Evolutionary conservation across 306 rosid genomes (phyloP), one percentile per base, ranked within the genome.

Genomic region (Cicer chorassanicum): DNA sequence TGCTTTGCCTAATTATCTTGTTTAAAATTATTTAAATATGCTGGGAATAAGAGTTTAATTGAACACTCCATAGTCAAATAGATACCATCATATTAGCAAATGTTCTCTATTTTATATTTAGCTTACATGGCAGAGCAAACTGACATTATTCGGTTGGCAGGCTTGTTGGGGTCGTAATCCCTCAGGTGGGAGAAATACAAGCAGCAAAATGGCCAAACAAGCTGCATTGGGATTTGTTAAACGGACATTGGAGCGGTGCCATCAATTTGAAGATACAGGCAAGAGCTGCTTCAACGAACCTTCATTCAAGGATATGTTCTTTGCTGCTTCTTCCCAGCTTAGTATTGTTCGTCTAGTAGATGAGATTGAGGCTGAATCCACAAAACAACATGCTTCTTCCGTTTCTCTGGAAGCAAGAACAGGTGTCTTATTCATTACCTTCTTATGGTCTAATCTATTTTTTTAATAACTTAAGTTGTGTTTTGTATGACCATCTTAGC

Each of bases 241-340:
- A 83, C 87, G 90, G 72, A 88, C 98, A 63, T 82, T 90, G 81
- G 89, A 89, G 45, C 85, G 88, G 67, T 90, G 89, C 65, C 93
- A 68, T 79, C 87, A 85, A 60, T 90, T 79, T 89, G 93, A 90
- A 85, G 87, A 77, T 59, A 88, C 90, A 24, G 95, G 97, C 67
- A 90, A 84, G 81, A 93, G 97, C 86, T 87, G 92, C 88, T 93
- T 93, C 84, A 82, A 81, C 5, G 98, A 90, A 68, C 90, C 91
- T 65, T 40, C 75, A 69, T 90, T 82, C 80, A 85, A 73, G 84
- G 93, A 89, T 72, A 88, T 76, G 71, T 84, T 86, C 81, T 62
- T 82, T 73, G 82, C 93, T 80, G 80, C 87, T 69, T 66, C 81
- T 63, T 82, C 89, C 76, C 82, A 82, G 63, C 59, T 72, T 44